Evolutionary conservation across 495 filamentous ascomycete genomes (phyloP).

Genomic region (Halenospora varia): DNA sequence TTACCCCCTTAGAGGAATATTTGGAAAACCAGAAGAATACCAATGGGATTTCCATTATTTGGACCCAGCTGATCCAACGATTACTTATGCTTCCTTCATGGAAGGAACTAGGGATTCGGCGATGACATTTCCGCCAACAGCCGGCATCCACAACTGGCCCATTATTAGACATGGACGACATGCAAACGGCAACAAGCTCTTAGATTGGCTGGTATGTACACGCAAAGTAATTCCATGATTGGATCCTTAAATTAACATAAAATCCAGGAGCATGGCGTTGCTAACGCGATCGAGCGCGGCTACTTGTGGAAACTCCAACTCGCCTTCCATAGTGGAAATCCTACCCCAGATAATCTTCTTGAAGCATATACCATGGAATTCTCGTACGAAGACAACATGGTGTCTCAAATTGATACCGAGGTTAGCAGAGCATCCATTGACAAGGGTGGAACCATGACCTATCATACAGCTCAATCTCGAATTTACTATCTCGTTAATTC

Average conservation of each 20-base stretch:
- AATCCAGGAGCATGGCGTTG: slow-evolving; percentile 19
- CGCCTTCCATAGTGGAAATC: slow-evolving; percentile 10
- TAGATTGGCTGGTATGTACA: slow-evolving; percentile 20
- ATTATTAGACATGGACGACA: slow-evolving; percentile 14
- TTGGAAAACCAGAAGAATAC: no score
- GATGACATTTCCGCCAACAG: slow-evolving; percentile 1
- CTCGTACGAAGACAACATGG: slow-evolving; percentile 8
- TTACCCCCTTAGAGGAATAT: no score
- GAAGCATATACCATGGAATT: slow-evolving; percentile 24
- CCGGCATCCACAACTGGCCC: slow-evolving; percentile 7
- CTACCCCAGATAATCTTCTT: slow-evolving; percentile 8
- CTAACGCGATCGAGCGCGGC: slow-evolving; percentile 18
- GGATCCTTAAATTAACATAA: not conserved
- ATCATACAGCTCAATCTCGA: not conserved
- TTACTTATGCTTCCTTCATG: slow-evolving; percentile 16
- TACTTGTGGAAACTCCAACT: slow-evolving; percentile 21
- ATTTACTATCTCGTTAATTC: not conserved
- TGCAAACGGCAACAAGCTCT: slow-evolving; percentile 16
- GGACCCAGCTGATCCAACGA: slow-evolving; percentile 7
- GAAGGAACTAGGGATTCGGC: not conserved
- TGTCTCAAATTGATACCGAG: not conserved
- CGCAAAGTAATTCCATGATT: not conserved
- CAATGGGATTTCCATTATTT: not conserved
- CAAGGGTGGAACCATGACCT: not conserved
- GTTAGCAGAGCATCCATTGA: not conserved